These are phyloP conservation scores for Boletus reticulatus DNA, from an alignment of 768 basidiomycete genomes.

Conservation along the genomic window DNA sequence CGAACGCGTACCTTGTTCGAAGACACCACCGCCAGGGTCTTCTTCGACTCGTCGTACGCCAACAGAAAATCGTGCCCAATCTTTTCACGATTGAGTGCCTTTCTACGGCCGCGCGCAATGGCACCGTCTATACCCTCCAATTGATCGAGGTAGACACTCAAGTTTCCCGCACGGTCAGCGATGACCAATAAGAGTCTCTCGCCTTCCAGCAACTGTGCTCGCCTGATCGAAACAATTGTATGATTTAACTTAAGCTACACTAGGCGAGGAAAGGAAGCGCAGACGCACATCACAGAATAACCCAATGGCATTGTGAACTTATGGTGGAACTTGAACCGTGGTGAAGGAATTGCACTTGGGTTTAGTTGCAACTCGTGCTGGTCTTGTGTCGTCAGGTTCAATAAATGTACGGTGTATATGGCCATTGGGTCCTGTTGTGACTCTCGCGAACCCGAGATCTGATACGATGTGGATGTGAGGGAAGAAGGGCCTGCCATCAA, in stretches of 20 bases:
- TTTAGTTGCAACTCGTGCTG: conserved; percentile 27
- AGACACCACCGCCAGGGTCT: conserved; percentile 45
- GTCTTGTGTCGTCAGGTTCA: conserved; percentile 30
- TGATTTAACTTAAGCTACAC: not conserved
- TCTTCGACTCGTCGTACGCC: conserved; percentile 51
- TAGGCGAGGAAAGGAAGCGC: too few species aligned
- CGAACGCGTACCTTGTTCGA: conserved; percentile 36
- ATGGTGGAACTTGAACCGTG: conserved; percentile 14
- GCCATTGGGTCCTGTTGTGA: conserved; percentile 15
- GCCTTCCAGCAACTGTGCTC: conserved; percentile 40
- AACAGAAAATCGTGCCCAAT: conserved; percentile 44
- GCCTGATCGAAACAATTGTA: conserved; percentile 16
- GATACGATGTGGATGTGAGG: not conserved
- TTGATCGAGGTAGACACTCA: conserved; percentile 41
- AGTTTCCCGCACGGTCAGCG: conserved; percentile 31
- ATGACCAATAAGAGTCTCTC: conserved; percentile 43
- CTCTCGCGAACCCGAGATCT: conserved; percentile 1
- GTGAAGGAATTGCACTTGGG: conserved; percentile 20
- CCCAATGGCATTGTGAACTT: conserved; percentile 20
- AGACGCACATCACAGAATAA: conserved; percentile 17
- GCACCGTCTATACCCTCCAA: conserved; percentile 32
- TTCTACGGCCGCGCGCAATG: conserved; percentile 26
- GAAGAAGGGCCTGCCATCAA: not conserved
- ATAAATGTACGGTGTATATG: conserved; percentile 21
- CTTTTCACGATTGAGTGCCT: conserved; percentile 43